Percentiles rank a stretch among this genome's conserved stretches.
phyloP scores from a whole-genome alignment of 164 flowering plant genomes.

The Annona cherimola region DNA sequence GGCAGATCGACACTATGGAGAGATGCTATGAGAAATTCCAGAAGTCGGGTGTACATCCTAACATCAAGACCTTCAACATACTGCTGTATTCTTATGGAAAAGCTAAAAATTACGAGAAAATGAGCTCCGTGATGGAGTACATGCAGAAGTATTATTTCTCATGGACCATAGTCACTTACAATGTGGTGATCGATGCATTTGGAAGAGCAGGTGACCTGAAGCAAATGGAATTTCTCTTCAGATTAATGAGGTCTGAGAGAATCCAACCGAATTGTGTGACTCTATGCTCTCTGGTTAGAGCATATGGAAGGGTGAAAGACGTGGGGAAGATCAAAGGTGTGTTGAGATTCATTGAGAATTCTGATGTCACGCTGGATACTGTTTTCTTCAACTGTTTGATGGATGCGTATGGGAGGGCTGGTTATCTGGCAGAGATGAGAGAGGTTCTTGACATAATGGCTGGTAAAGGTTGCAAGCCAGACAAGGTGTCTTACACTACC shows the following conservation, averaged over 20 bases:
- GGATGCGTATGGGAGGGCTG: conserved; percentile 86
- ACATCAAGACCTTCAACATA: conserved; percentile 86
- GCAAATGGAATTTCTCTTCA: conserved; percentile 91
- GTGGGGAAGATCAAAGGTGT: conserved; percentile 65
- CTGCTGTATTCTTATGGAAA: conserved; percentile 93
- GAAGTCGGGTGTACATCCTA: conserved; percentile 72
- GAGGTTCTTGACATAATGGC: conserved; percentile 78
- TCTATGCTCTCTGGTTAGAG: conserved; percentile 78
- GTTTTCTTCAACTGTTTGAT: conserved; percentile 85
- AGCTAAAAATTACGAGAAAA: conserved; percentile 58
- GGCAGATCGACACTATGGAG: conserved; percentile 95
- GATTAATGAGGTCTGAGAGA: conserved; percentile 83
- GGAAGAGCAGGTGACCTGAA: conserved; percentile 90
- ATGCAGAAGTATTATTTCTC: conserved; percentile 90
- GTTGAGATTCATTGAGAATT: conserved; percentile 63
- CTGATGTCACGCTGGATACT: conserved; percentile 66
- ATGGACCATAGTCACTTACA: conserved; percentile 91
- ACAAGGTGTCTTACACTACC: conserved; percentile 74
- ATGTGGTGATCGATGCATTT: conserved; percentile 90
- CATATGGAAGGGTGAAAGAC: conserved; percentile 65
- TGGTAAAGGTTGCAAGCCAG: conserved; percentile 68
- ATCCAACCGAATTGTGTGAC: conserved; percentile 89
- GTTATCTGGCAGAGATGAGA: conserved; percentile 79
- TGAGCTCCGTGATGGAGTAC: conserved; percentile 93
- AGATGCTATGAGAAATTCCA: conserved; percentile 92